Conservation (phyloP, 768 basidiomycete species). For the Mycena belliarum region DNA sequence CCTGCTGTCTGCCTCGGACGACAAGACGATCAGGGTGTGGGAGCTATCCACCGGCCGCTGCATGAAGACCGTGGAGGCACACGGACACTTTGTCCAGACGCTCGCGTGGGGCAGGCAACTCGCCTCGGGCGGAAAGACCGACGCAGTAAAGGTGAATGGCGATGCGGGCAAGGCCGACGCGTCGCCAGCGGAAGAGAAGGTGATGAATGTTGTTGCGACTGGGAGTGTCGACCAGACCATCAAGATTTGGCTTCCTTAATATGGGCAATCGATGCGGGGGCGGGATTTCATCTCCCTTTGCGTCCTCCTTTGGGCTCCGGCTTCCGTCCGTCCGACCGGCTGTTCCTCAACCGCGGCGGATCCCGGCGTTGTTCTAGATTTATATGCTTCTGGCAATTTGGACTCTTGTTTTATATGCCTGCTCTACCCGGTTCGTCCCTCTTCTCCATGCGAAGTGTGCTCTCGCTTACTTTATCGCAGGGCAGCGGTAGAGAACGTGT, state of each 20-base stretch:
- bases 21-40: conserved; percentile 91
- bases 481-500: conserved; percentile 19
- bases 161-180: conserved; percentile 25
- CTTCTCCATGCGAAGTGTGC: neutral
- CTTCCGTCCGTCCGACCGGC: neutral
- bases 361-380: conserved; percentile 21
- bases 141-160: conserved; percentile 34
- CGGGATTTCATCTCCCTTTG: neutral
- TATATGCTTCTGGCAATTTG: conserved; percentile 22
- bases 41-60: conserved; percentile 85
- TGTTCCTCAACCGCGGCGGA: neutral
- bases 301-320: neutral
- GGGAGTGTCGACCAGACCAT: conserved; percentile 69
- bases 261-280: neutral
- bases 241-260: conserved; percentile 64
- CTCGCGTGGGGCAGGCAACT: conserved; percentile 77
- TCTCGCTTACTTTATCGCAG: neutral
- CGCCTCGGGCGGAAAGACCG: conserved; percentile 40
- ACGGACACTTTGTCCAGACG: conserved; percentile 80
- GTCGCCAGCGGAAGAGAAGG: conserved; percentile 49
- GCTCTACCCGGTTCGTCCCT: conserved; percentile 11
- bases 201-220: conserved; percentile 70
- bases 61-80: conserved; percentile 85
- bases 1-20: conserved; percentile 89
- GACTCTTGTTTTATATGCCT: conserved; percentile 24